These are phyloP conservation scores for Colletotrichum caudatum DNA, from an alignment of 2,329 filamentous ascomycete species.

Conservation along the genomic window DNA sequence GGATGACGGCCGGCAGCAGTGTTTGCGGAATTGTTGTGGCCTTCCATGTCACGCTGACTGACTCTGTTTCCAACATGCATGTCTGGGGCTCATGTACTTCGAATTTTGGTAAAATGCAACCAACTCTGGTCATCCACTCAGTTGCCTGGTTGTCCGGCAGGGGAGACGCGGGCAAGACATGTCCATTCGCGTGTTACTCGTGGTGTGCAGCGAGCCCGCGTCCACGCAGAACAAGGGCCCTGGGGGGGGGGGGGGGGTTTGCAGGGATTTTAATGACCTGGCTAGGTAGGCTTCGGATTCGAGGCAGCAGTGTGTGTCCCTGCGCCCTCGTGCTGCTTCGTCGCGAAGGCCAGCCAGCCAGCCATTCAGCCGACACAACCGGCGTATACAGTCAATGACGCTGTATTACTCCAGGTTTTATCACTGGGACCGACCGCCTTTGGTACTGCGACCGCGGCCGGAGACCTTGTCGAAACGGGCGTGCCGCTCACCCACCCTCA, in stretches of 20 bases:
- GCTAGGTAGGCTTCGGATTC: constrained; percentile 15
- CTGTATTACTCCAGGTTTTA: constrained; percentile 31
- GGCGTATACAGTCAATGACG: constrained; percentile 32
- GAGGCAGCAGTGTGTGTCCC: constrained; percentile 3
- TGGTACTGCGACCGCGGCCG: constrained; percentile 13
- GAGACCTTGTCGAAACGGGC: constrained; percentile 37
- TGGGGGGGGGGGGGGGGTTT: constrained; percentile 1
- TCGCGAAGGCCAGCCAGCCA: not conserved
- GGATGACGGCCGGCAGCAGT: constrained; percentile 17
- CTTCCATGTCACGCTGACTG: constrained; percentile 21
- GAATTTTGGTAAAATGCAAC: constrained; percentile 31
- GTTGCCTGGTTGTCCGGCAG: constrained; percentile 20
- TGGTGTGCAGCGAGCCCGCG: constrained; percentile 9
- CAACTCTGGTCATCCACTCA: constrained; percentile 17
- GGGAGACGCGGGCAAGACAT: constrained; percentile 38
- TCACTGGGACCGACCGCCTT: constrained; percentile 6
- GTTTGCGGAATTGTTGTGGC: constrained; percentile 24
- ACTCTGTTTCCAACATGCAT: constrained; percentile 34
- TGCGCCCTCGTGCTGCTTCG: not conserved
- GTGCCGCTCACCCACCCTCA: constrained; percentile 32
- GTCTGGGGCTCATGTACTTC: constrained; percentile 20
- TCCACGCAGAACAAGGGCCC: constrained; percentile 25
- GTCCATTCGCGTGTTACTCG: constrained; percentile 27
- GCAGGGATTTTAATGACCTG: constrained; percentile 41
- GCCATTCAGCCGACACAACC: constrained; percentile 33